Evolutionary conservation across 108 stramenopile species (phyloP), one percentile per base, ranked within the genome.

Genomic region (Nitzschia sp.): DNA sequence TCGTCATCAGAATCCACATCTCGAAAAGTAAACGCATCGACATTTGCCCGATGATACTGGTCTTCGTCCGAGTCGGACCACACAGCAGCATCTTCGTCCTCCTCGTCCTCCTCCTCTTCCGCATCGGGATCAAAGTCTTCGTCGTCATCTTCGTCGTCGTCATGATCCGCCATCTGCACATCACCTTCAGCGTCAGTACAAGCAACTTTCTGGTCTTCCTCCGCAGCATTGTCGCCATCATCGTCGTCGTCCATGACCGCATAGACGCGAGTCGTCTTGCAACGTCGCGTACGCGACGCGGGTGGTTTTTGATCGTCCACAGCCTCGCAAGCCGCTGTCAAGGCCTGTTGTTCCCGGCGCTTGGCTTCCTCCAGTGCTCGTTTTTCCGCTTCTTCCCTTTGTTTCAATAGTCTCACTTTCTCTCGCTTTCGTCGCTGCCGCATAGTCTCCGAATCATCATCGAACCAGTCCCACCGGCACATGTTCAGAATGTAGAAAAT

Each of bases 401-500:
- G 68, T 64, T 70, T 53, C 11, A 75, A 78, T 32, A 75, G 61
- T 11, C 54, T 54, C 3, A 47, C 48, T 72, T 69, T 76, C 69
- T 77, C 75, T 11, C 53, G 59, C 35, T 71, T 73, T 48, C 73
- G 68, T 28, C 65, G 28, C 55, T 57, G 48, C 30, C 64, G 68
- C 81, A 95, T 83, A 6, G 68, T 74, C 3, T 56, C 46, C 17
- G 59, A 38, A 4, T 66, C 75, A 66, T 95, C 94, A 42, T 82
- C 71, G 54, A 89, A 80, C 94, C 94, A 95, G 59, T 92, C 91
- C 91, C 89, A 95, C 4, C 81, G 77, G 65, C 87, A 88, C 91
- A 95, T 92, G 75, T 95, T 95, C 46, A 95, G 65, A 70, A 95
- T 95, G 72, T 91, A 95, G 62, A 79, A 92, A 46, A 95, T 77